phyloP scores from a whole-genome alignment of 2,329 filamentous ascomycete genomes.

The Aspergillus jensenii region DNA sequence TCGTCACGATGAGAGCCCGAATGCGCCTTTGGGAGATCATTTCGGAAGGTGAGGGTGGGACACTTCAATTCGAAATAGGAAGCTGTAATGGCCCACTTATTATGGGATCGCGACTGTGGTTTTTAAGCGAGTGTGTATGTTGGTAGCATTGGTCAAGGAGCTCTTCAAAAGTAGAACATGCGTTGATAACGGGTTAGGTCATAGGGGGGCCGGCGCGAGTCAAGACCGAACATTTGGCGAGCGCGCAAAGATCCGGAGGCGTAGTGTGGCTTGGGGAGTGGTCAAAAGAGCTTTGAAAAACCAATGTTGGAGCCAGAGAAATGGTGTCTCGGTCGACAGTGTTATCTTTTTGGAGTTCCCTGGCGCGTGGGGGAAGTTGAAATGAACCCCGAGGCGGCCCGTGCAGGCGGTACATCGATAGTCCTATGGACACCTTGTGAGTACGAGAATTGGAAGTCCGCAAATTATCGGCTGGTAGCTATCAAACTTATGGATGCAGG shows the following conservation, averaged over 20 bases:
- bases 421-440: not conserved
- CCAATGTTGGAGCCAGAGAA: not conserved
- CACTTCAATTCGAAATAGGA: not conserved
- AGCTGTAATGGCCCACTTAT: not conserved
- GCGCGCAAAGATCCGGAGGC: not conserved
- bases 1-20: slow-evolving; percentile 64
- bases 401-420: not conserved
- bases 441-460: not conserved
- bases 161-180: not conserved
- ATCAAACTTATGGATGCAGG: not conserved
- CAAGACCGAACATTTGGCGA: slow-evolving; percentile 17
- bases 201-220: slow-evolving; percentile 16
- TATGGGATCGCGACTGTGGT: not conserved
- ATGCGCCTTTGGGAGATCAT: slow-evolving; percentile 73
- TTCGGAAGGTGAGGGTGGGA: not conserved
- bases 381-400: slow-evolving; percentile 1
- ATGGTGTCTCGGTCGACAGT: not conserved
- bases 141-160: slow-evolving; percentile 1
- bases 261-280: not conserved
- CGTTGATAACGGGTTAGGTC: slow-evolving; percentile 14
- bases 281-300: not conserved
- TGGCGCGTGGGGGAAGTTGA: not conserved
- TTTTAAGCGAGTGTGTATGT: not conserved
- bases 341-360: not conserved
- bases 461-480: not conserved